A percentile compares a stretch with the other conserved stretches of the same genome.
Conservation (phyloP, 768 basidiomycete genomes). For the Serpula lacrymans region DNA sequence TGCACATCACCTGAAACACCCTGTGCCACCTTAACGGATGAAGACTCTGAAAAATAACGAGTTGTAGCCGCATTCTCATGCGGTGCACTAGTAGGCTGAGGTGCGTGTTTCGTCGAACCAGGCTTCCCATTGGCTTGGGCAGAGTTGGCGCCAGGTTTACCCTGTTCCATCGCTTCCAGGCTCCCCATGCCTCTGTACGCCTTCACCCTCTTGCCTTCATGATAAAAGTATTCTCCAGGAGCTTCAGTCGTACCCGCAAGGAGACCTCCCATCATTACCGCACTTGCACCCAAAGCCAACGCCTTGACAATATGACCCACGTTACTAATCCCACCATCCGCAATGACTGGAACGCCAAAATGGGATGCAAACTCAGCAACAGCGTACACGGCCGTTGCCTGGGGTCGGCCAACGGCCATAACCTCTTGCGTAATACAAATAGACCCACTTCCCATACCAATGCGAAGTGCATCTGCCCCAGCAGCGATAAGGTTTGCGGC, state of each 20-base stretch:
- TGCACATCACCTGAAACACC: conserved; percentile 96
- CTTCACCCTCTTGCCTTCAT: conserved; percentile 98
- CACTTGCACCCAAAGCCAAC: conserved; percentile 86
- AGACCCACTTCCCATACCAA: conserved; percentile 98
- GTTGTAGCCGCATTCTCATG: conserved; percentile 94
- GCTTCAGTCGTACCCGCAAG: conserved; percentile 96
- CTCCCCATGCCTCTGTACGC: conserved; percentile 99
- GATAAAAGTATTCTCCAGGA: conserved; percentile 98
- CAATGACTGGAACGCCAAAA: conserved; percentile 95
- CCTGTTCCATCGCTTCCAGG: conserved; percentile 89
- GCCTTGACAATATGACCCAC: conserved; percentile 99
- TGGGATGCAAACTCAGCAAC: conserved; percentile 90
- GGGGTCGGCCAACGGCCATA: conserved; percentile 97
- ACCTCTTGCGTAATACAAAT: conserved; percentile 99
- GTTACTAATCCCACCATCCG: conserved; percentile 94
- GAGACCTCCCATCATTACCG: conserved; percentile 98
- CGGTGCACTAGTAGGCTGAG: conserved; percentile 42
- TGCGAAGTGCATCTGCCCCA: conserved; percentile 91
- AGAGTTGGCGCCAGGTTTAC: conserved; percentile 38
- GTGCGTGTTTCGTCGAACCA: conserved; percentile 43
- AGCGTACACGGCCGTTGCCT: conserved; percentile 96
- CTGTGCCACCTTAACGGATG: conserved; percentile 93
- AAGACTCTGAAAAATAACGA: conserved; percentile 55
- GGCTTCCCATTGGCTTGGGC: conserved; percentile 20
- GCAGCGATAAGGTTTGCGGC: conserved; percentile 91